phyloP scores from a whole-genome alignment of 352 stramenopile genomes.

The Globisporangium megalacanthum region DNA sequence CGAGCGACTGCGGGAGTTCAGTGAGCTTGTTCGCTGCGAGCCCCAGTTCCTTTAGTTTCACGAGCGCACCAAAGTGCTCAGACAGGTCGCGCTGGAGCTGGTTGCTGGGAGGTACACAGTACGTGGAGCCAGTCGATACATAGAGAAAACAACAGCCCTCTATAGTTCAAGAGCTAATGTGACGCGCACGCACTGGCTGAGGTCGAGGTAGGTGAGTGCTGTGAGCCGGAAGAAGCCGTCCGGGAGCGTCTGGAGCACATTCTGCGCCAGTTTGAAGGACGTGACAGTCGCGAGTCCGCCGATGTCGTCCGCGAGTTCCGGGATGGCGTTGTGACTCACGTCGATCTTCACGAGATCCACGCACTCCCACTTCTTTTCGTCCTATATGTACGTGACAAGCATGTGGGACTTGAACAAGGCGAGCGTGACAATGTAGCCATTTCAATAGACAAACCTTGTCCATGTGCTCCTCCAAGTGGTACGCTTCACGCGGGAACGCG shows the following conservation, averaged over 20 bases:
- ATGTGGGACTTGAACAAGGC: not conserved
- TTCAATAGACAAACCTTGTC: constrained; percentile 34
- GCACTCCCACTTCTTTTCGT: constrained; percentile 85
- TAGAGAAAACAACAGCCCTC: not conserved
- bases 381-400: constrained; percentile 14
- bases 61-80: constrained; percentile 37
- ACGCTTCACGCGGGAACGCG: constrained; percentile 63
- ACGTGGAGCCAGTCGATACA: not conserved
- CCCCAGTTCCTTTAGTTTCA: constrained; percentile 55
- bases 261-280: constrained; percentile 70
- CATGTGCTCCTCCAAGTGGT: constrained; percentile 71
- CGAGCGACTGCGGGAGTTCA: constrained; percentile 46
- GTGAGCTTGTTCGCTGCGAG: constrained; percentile 59
- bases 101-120: constrained; percentile 32
- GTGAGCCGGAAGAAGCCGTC: constrained; percentile 64
- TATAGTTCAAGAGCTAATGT: not conserved
- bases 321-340: constrained; percentile 74
- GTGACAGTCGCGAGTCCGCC: constrained; percentile 37
- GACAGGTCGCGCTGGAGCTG: constrained; percentile 48
- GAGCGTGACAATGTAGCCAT: not conserved
- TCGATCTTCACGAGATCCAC: constrained; percentile 78
- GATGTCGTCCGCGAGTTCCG: constrained; percentile 48
- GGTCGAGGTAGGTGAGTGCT: constrained; percentile 53
- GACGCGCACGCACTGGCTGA: constrained; percentile 52
- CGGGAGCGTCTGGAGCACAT: constrained; percentile 47